Base-by-base conservation (phyloP, 805 yeast genomes). In the Candida sphagnicola region DNA sequence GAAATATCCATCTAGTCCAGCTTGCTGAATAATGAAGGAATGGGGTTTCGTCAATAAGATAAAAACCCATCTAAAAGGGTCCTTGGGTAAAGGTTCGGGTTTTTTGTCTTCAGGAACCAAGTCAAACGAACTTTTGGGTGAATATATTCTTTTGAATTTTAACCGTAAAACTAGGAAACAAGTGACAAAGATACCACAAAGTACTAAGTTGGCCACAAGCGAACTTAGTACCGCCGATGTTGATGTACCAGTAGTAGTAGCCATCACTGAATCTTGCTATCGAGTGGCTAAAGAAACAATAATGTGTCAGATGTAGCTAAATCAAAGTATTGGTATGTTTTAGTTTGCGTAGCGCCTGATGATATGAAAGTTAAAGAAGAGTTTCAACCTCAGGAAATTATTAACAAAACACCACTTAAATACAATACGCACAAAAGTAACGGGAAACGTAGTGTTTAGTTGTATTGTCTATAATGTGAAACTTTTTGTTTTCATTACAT, bases 1-100 rank as follows among this genome's bases (percentile, higher is more conserved):
- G 55, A 93, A 82, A 65, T 86, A 91, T 4, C 96, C 97, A 57
- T 91, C 98, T n/a, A 91, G 57, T 13, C 97, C 98, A 15, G 93
- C 83, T 52, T 91, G 95, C 47, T 82, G 80, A 42, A 91, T 77
- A 39, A 90, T 71, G 53, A 85, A 85, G 34, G 83, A 66, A 40
- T 85, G 89, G 1, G 87, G 77, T 53, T 85, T 81, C 34, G 73
- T 62, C 35, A 85, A 50, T 19, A 91, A 56, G 5, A 82, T 80
- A 6, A 60, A 46, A 8, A 89, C 41, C 98, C 97, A 90, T 23
- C 74, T 66, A 55, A 80, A 61, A 2, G 82, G 70, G 25, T 89
- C 93, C 15, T 59, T 59, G 1, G 90, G 83, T 32, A 89, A 65
- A 1, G 93, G 88, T 21, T 77, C 80, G 0, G 96, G 95, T 44